phyloP scores from a whole-genome alignment of 2,329 filamentous ascomycete species.

The Bipolaris zeicola region DNA sequence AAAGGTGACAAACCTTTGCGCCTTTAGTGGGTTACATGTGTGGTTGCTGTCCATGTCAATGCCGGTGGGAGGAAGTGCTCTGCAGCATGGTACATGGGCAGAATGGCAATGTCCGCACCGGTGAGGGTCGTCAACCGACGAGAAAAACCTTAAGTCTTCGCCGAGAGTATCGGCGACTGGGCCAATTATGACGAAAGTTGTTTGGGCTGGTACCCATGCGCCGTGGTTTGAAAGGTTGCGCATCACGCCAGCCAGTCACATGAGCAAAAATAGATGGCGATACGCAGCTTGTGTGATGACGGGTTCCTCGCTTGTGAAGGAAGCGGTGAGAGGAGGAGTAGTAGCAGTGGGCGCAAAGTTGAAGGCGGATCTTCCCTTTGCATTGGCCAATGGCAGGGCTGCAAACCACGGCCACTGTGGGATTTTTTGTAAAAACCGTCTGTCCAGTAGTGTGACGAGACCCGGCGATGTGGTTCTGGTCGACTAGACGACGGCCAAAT shows the following conservation, averaged over 20 bases:
- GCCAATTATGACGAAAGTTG: too few species aligned
- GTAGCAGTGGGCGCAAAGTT: background rate
- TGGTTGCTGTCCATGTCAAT: background rate
- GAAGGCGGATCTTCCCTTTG: background rate
- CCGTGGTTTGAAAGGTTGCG: constrained; percentile 7
- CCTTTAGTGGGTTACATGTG: background rate
- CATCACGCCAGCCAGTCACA: constrained; percentile 7
- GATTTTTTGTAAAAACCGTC: too few species aligned
- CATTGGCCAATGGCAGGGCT: background rate
- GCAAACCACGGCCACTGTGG: too few species aligned
- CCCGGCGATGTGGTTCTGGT: constrained; percentile 19
- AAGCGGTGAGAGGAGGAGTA: constrained; percentile 2
- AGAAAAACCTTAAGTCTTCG: constrained; percentile 1
- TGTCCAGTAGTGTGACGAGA: constrained; percentile 5
- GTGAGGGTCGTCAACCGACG: background rate
- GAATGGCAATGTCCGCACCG: background rate
- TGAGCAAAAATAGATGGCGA: constrained; percentile 5
- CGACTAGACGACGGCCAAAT: constrained; percentile 13
- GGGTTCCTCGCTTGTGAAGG: background rate
- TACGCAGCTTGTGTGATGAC: background rate
- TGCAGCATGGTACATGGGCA: background rate
- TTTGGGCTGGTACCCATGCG: too few species aligned
- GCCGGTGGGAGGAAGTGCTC: background rate
- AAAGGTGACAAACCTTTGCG: background rate
- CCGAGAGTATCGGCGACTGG: background rate